phyloP scores from a whole-genome alignment of 1,284 basidiomycete genomes.

The Melanopsichium pennsylvanicum region DNA sequence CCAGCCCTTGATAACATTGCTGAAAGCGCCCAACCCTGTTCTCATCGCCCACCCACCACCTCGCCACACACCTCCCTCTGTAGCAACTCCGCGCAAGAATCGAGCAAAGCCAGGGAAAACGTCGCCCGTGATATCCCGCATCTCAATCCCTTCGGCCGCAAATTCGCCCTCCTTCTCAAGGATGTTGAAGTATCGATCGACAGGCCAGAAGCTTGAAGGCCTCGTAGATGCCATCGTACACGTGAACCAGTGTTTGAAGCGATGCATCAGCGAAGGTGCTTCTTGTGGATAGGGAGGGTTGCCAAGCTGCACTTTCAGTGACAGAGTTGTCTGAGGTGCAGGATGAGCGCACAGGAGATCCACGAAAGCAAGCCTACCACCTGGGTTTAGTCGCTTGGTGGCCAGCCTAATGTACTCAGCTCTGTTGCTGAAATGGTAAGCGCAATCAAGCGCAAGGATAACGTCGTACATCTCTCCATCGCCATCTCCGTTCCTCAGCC shows the following conservation, averaged over 20 bases:
- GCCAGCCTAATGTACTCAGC: conserved; percentile 48
- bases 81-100: conserved; percentile 45
- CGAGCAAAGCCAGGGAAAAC: conserved; percentile 58
- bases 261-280: conserved; percentile 18
- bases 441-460: conserved; percentile 63
- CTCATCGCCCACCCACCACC: conserved; percentile 34
- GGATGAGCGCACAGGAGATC: conserved; percentile 57
- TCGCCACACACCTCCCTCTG: conserved; percentile 51
- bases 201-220: conserved; percentile 36
- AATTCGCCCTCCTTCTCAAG: conserved; percentile 39
- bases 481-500: conserved; percentile 18
- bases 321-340: conserved; percentile 19
- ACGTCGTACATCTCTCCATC: conserved; percentile 46
- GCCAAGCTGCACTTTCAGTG: conserved; percentile 5
- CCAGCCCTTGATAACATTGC: conserved; percentile 53
- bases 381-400: conserved; percentile 29
- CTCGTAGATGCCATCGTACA: conserved; percentile 38
- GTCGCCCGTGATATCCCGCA: conserved; percentile 54
- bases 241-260: conserved; percentile 30
- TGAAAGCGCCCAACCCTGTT: conserved; percentile 42
- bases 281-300: conserved; percentile 19
- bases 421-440: conserved; percentile 59
- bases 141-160: conserved; percentile 7
- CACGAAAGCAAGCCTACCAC: conserved; percentile 54
- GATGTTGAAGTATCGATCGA: conserved; percentile 38